Evolutionary conservation across 441 rosid species (phyloP), one percentile per base, ranked within the genome.

Genomic region (Gossypium davidsonii): DNA sequence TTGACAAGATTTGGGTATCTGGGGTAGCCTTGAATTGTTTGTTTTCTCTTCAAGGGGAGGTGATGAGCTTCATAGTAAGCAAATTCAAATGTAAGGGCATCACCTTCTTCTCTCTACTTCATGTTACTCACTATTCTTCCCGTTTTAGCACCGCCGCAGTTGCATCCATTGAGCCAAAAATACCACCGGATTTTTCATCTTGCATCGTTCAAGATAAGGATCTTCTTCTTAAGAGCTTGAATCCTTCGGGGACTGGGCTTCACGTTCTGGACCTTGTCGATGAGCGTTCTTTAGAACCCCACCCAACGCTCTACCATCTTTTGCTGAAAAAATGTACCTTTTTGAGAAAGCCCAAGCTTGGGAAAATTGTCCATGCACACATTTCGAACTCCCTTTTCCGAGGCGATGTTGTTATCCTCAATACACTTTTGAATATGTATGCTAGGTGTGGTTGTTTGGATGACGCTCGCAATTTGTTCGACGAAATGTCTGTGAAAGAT

Each of bases 241-340:
- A 8, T 11, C 49, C 46, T 34, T 74, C 82, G 5, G 80, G 74
- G 14, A 73, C 82, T 11, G 85, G 86, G 21, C 79, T 84, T 72
- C 79, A 79, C 48, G 78, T 84, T 78, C 84, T 84, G 4, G 84
- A 86, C 82, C 83, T 86, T 15, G 53, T 86, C 11, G 67, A 84
- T 44, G 7, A 72, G 39, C 78, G 82, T 56, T 76, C 79, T 46
- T 62, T 83, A 75, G 77, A 78, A 25, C 81, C 85, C 11, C 72
- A 82, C 44, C 79, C 76, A 53, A 52, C 78, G 52, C 58, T 84
- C 34, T 87, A 79, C 55, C 82, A 74, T 62, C 9, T 48, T 42
- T 69, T 87, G 81, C 79, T 85, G 12, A 82, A 71, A 73, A 85
- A 68, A 79, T 82, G 84, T 28, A 73, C 89, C 65, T 79, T 34